These are phyloP conservation scores for Agarophyton chilense DNA, from an alignment of 23 red algal species.

Conservation along the genomic window DNA sequence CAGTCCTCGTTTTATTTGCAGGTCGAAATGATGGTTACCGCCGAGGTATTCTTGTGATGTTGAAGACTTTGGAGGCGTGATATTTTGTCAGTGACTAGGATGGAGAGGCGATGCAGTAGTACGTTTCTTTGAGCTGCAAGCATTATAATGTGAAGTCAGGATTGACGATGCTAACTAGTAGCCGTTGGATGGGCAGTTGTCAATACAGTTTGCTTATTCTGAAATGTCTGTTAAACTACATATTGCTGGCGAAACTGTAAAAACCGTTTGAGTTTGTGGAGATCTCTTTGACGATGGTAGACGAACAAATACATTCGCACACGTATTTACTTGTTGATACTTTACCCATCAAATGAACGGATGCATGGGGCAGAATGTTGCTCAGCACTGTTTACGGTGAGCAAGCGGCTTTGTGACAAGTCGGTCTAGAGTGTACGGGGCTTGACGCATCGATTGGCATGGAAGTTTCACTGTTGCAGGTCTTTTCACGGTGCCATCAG, in stretches of 20 bases:
- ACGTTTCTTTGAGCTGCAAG: neutral
- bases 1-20: constrained; percentile 12
- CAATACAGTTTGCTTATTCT: neutral
- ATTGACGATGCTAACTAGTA: constrained; percentile 1
- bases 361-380: no score
- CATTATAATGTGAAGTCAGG: neutral
- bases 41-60: neutral
- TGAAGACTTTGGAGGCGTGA: neutral
- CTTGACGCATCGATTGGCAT: no score
- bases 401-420: no score
- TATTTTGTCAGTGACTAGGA: neutral
- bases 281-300: neutral
- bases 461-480: no score
- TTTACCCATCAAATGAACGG: no score
- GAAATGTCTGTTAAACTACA: neutral
- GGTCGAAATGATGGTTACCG: neutral
- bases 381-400: no score
- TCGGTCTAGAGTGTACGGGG: no score
- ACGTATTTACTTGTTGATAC: no score
- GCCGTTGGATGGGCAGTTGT: neutral
- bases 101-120: neutral
- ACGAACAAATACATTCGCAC: no score
- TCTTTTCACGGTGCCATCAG: no score
- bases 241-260: neutral
- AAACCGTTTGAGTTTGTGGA: neutral